phyloP scores from a whole-genome alignment of 768 basidiomycete genomes.

The Mycena belliarum region DNA sequence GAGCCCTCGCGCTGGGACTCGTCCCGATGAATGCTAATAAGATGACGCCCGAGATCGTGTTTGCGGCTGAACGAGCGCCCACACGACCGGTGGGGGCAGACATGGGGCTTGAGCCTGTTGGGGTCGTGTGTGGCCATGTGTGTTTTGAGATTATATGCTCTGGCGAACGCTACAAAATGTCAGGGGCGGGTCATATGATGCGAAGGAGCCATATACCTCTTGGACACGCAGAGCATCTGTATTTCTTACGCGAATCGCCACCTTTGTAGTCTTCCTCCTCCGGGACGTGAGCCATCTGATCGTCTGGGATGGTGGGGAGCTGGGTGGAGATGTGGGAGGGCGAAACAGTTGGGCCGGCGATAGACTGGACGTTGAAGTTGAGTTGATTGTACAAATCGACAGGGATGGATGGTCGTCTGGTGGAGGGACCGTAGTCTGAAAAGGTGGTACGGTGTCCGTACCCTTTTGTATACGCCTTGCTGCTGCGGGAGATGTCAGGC shows the following conservation, averaged over 20 bases:
- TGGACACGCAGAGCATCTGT: constrained; percentile 73
- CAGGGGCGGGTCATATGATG: constrained; percentile 1
- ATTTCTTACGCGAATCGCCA: constrained; percentile 71
- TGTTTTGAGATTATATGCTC: constrained; percentile 94
- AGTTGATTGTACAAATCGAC: constrained; percentile 51
- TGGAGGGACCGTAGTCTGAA: constrained; percentile 66
- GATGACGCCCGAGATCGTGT: constrained; percentile 90
- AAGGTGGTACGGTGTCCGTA: constrained; percentile 52
- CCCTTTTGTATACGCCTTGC: constrained; percentile 36
- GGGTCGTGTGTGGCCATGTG: constrained; percentile 96
- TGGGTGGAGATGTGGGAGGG: constrained; percentile 57
- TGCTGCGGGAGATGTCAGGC: constrained; percentile 31
- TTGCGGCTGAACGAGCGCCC: constrained; percentile 92
- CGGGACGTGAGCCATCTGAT: constrained; percentile 39
- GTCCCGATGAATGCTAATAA: constrained; percentile 82
- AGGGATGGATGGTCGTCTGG: constrained; percentile 48
- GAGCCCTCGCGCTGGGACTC: constrained; percentile 39
- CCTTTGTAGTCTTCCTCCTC: constrained; percentile 52
- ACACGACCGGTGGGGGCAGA: constrained; percentile 83
- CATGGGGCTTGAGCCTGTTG: constrained; percentile 84
- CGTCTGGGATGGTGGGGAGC: constrained; percentile 46
- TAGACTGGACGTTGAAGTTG: constrained; percentile 45
- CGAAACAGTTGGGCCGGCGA: constrained; percentile 51
- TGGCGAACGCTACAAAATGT: constrained; percentile 69
- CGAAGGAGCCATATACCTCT: constrained; percentile 49